Percentiles rank a stretch among this genome's conserved stretches.
Conservation (phyloP, 352 stramenopile species). For the Chrysophaeum taylorii region DNA sequence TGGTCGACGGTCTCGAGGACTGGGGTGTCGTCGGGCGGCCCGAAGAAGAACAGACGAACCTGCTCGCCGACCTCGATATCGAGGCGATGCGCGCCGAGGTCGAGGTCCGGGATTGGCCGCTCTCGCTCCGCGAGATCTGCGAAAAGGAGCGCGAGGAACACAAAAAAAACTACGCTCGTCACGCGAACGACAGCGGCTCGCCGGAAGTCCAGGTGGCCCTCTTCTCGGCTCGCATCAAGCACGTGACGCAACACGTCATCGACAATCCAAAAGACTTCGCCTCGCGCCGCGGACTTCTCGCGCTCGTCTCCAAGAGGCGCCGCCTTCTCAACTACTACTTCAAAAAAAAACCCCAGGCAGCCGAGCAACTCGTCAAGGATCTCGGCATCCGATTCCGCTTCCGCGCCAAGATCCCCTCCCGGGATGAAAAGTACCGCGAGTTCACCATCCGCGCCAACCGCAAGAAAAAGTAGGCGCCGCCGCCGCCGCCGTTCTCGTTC, state of each 20-base stretch:
- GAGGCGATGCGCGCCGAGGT: conserved; percentile 7
- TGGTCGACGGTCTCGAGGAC: too few species aligned
- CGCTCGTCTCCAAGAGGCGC: conserved; percentile 56
- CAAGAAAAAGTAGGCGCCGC: conserved; percentile 15
- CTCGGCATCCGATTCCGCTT: conserved; percentile 14
- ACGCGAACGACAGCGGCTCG: conserved; percentile 46
- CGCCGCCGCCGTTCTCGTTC: too few species aligned
- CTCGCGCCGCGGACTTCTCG: conserved; percentile 49
- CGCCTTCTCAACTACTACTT: conserved; percentile 50
- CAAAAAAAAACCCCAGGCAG: background rate
- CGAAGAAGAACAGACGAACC: too few species aligned
- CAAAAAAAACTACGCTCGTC: conserved; percentile 29
- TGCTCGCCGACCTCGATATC: background rate
- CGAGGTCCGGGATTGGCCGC: background rate
- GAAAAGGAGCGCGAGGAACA: background rate
- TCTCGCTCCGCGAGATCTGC: background rate
- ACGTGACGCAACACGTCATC: conserved; percentile 53
- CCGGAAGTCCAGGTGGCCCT: conserved; percentile 55
- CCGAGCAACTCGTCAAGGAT: background rate
- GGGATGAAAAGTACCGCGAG: conserved; percentile 11
- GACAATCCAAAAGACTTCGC: conserved; percentile 55
- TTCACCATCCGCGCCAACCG: conserved; percentile 5
- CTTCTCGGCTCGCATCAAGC: conserved; percentile 55
- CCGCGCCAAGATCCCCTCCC: background rate
- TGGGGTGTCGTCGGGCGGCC: too few species aligned